Conservation (phyloP, 1,139 yeast species). For the Suhomyces bokatorum region DNA sequence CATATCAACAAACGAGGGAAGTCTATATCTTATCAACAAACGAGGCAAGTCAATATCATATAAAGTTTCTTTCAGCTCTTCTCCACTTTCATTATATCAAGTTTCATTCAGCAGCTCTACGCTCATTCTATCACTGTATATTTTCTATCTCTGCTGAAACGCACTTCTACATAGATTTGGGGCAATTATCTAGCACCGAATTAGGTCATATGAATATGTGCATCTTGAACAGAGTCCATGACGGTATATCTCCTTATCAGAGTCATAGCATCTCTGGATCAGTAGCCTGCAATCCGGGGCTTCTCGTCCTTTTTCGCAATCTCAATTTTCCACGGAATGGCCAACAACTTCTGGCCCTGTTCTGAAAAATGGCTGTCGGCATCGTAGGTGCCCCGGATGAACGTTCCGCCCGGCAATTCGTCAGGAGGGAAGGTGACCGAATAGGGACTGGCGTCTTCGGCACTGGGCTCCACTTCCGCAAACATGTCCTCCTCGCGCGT, state of each 20-base stretch:
- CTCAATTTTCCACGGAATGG: slow-evolving; percentile 31
- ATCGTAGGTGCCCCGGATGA: slow-evolving; percentile 36
- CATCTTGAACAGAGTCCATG: too few species aligned
- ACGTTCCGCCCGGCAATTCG: slow-evolving; percentile 36
- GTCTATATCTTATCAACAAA: too few species aligned
- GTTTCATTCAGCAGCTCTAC: too few species aligned
- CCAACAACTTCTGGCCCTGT: slow-evolving; percentile 27
- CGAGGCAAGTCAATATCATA: too few species aligned
- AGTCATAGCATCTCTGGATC: too few species aligned
- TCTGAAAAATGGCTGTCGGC: slow-evolving; percentile 32
- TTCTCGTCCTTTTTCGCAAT: slow-evolving; percentile 24
- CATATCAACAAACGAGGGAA: too few species aligned
- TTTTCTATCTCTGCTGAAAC: neutral
- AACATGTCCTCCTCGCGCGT: slow-evolving; percentile 26
- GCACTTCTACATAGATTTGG: too few species aligned
- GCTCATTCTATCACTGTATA: neutral
- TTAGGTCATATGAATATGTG: too few species aligned
- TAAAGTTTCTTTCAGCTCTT: too few species aligned
- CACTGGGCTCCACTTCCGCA: slow-evolving; percentile 22
- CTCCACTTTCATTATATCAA: too few species aligned
- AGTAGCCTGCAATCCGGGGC: slow-evolving; percentile 18
- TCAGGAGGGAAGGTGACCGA: slow-evolving; percentile 31
- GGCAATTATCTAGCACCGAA: too few species aligned
- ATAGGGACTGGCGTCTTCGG: slow-evolving; percentile 18
- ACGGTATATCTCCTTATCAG: too few species aligned